Base-by-base conservation (phyloP, 768 basidiomycete genomes). In the Mycena capillaripes region DNA sequence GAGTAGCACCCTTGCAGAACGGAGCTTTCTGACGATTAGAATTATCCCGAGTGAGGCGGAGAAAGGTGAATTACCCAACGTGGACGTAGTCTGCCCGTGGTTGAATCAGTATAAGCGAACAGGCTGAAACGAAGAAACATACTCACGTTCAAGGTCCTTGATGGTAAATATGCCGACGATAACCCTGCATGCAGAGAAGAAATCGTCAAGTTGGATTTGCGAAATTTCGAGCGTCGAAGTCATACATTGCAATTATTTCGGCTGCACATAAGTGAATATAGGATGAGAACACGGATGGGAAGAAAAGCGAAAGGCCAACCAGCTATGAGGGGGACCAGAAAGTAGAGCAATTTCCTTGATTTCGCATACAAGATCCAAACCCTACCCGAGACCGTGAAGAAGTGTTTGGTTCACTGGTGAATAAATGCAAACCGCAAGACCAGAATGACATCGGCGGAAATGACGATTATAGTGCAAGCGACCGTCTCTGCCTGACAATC, bases 301-400 rank as follows among this genome's bases (percentile, higher is more conserved):
- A 7, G 17, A 32, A 16, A 9, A n/a, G 23, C n/a, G 25, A n/a
- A 23, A 44, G 25, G 8, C 55, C 4, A 12, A 70, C 69, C 62
- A 16, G 34, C 34, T 36, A 65, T 59, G 21, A 70, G 46, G n/a
- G 61, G 55, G 3, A 65, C n/a, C 46, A 70, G 21, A 19, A 70
- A 52, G 16, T 70, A 70, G 48, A 65, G 48, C 8, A 70, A 9
- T 25, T 14, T 59, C 23, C 36, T 50, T 8, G 69, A 64, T 52
- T 57, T 48, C 21, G 46, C 55, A n/a, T 65, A 70, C 25, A 70
- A 53, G 9, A 65, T 70, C 69, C 69, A 70, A 21, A 70, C 69
- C 10, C 69, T 70, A 16, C 2, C n/a, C 17, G 4, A 55, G 17
- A 38, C 10, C 3, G 12, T 17, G 16, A 32, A 14, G 29, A 44